Evolutionary conservation across 2,329 filamentous ascomycete species (phyloP).

Genomic region (Aspergillus quadrilineatus): DNA sequence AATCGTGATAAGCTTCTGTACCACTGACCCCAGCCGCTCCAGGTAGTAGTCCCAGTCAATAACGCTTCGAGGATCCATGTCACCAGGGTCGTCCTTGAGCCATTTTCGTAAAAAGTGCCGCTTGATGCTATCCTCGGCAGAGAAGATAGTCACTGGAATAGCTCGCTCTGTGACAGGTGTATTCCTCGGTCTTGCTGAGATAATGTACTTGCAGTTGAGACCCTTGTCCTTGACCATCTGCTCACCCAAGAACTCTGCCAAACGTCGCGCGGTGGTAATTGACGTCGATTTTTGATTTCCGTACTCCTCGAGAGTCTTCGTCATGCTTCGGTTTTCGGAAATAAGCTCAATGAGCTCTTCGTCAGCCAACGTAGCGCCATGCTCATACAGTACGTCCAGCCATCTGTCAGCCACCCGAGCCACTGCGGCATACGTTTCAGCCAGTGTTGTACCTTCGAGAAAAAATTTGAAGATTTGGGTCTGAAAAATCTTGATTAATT

Average conservation of each 20-base stretch:
- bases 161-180: constrained; percentile 93
- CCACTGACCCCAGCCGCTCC: constrained; percentile 91
- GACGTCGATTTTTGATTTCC: constrained; percentile 94
- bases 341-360: constrained; percentile 99
- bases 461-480: constrained; percentile 99
- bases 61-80: constrained; percentile 85
- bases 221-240: constrained; percentile 99
- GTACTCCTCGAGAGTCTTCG: constrained; percentile 95
- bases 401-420: constrained; percentile 94
- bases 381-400: constrained; percentile 90
- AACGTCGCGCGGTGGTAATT: constrained; percentile 93
- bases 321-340: constrained; percentile 98
- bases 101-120: constrained; percentile 89
- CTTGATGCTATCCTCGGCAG: constrained; percentile 84
- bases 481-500: constrained; percentile 99
- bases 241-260: constrained; percentile 94
- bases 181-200: constrained; percentile 80
- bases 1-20: constrained; percentile 98
- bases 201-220: constrained; percentile 99
- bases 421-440: constrained; percentile 86
- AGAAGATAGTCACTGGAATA: constrained; percentile 94
- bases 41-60: constrained; percentile 98
- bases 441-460: constrained; percentile 80
- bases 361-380: constrained; percentile 85
- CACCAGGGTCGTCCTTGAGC: constrained; percentile 86